Evolutionary conservation across 306 rosid species (phyloP), one percentile per base, ranked within the genome.

Genomic region (Begonia peltatifolia): DNA sequence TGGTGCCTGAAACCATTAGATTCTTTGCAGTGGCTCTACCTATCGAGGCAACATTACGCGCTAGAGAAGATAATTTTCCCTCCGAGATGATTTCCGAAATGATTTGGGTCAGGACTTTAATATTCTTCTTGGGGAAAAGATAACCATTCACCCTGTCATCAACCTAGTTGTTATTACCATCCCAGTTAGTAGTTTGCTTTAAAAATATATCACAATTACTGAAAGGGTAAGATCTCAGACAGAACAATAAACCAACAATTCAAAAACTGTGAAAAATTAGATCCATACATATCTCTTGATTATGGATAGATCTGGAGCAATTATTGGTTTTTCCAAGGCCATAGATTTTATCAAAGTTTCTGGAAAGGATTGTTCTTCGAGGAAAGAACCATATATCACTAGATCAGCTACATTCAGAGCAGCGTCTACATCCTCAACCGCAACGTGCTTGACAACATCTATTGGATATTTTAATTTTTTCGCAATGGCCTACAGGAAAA

Each of bases 121-220:
- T 62, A 65, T 83, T 74, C 52, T 83, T 86, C 81, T 70, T 84
- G 10, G 94, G 93, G 59, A 71, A 92, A 62, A 92, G 73, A 70
- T 73, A 92, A 23, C 99, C 94, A 55, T 79, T 92, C 70, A 87
- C 99, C 80, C 83, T 68, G 73, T 87, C 84, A 36, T 81, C 83
- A 53, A 92, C 94, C 99, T 92, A 69, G 69, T 55, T 16, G 65
- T 71, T 63, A 59, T 61, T 30, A 49, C 58, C 57, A 73, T 57
- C 46, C 43, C 17, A 51, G 79, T 85, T 58, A 79, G 80, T 59
- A 54, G 50, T 67, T 58, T 63, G 60, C 49, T 57, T 58, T 9
- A 43, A 48, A 25, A 50, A 1, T 53, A 69, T 10, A 61, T 47
- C 47, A 53, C 44, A 47, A 8, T 57, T 13, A 56, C 50, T 42